Percentiles rank a stretch among this genome's conserved stretches.
phyloP scores from a whole-genome alignment of 495 filamentous ascomycete genomes.

The Trichoderma erinaceum region DNA sequence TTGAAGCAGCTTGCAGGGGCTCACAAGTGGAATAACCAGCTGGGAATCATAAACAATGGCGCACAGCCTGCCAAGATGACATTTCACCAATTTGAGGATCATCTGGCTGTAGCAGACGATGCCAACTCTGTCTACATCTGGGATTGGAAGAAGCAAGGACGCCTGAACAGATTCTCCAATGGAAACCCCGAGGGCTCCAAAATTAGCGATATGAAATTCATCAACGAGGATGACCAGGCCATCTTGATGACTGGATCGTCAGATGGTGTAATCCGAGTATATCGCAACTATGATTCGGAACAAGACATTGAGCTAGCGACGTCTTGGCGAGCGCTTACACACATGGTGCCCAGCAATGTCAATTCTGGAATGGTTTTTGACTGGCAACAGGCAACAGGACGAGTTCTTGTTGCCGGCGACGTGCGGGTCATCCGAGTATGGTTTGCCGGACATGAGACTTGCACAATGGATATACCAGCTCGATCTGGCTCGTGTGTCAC shows the following conservation, averaged over 20 bases:
- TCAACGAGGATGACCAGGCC: constrained; percentile 97
- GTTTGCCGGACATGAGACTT: constrained; percentile 91
- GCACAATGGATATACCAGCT: constrained; percentile 88
- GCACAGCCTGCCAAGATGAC: constrained; percentile 86
- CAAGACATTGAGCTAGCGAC: constrained; percentile 78
- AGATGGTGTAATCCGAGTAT: constrained; percentile 91
- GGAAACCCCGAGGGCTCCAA: constrained; percentile 85
- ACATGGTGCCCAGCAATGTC: constrained; percentile 83
- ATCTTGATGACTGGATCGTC: constrained; percentile 84
- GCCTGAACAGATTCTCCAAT: constrained; percentile 82
- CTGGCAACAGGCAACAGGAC: constrained; percentile 97
- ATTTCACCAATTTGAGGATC: constrained; percentile 96
- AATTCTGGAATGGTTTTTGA: constrained; percentile 95
- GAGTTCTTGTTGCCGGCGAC: constrained; percentile 89
- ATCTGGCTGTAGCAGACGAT: constrained; percentile 90
- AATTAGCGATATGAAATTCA: constrained; percentile 90
- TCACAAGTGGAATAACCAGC: constrained; percentile 73
- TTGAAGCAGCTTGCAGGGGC: constrained; percentile 80
- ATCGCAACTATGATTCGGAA: constrained; percentile 75
- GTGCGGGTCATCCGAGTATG: constrained; percentile 93
- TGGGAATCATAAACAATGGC: constrained; percentile 74
- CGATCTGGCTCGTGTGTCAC: constrained; percentile 95
- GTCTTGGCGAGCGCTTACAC: constrained; percentile 83
- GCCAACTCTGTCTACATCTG: constrained; percentile 83
- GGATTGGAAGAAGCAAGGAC: constrained; percentile 76